Percentiles rank a stretch among this genome's conserved stretches.
Conservation (phyloP, 2,329 filamentous ascomycete species). For the Hypoxylon sp. region DNA sequence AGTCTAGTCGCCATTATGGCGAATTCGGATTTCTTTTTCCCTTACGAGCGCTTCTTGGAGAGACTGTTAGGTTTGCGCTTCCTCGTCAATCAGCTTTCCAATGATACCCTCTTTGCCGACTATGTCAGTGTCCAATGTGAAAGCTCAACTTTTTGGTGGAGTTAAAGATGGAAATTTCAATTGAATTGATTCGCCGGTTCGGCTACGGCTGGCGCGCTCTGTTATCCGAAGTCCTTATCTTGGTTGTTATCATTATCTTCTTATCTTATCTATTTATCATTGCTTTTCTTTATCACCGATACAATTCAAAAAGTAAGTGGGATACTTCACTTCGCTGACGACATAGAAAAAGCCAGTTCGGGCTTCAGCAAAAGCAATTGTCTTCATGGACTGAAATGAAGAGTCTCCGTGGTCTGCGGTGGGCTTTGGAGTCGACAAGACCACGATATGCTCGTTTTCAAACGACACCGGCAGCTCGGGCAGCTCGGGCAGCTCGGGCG, state of each 20-base stretch:
- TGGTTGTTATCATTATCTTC: conserved; percentile 22
- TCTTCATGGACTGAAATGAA: conserved; percentile 54
- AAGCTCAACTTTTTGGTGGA: conserved; percentile 36
- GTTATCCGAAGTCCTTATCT: neutral
- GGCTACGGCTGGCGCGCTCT: neutral
- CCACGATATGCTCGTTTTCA: conserved; percentile 33
- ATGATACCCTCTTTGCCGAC: neutral
- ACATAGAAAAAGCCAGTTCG: conserved; percentile 30
- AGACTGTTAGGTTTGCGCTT: neutral
- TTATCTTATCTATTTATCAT: conserved; percentile 16
- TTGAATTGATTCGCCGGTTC: conserved; percentile 26
- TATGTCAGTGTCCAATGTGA: conserved; percentile 10
- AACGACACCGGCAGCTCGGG: conserved; percentile 13
- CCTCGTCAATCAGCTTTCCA: conserved; percentile 25
- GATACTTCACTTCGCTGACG: conserved; percentile 19
- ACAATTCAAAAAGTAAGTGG: conserved; percentile 1
- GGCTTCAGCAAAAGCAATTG: conserved; percentile 21
- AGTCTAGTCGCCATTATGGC: conserved; percentile 55
- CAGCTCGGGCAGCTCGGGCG: conserved; percentile 17
- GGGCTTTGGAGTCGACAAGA: conserved; percentile 46
- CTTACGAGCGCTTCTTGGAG: neutral
- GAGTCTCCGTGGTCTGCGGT: conserved; percentile 49
- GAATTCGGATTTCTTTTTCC: neutral
- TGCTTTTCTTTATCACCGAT: neutral
- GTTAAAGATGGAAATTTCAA: conserved; percentile 34